phyloP scores from a whole-genome alignment of 768 basidiomycete genomes.

The Austroboletus eburneus region DNA sequence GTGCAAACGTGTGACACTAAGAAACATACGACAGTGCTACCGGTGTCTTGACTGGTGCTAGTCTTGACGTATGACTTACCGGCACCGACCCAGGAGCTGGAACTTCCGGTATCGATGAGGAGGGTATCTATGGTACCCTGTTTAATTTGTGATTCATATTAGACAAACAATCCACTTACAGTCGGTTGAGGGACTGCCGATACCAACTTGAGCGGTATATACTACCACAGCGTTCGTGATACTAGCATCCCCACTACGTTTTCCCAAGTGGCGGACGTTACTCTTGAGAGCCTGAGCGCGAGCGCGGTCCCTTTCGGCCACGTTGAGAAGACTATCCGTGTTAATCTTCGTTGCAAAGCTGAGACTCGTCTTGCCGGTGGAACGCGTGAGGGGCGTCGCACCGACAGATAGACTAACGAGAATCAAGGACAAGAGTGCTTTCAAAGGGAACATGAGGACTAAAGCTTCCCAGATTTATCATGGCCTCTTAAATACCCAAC shows the following conservation, averaged over 20 bases:
- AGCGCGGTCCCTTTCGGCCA: constrained; percentile 19
- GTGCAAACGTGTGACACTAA: too few species aligned
- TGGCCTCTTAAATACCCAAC: constrained; percentile 2
- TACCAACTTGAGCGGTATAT: not conserved
- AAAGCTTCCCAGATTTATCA: not conserved
- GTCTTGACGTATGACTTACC: constrained; percentile 10
- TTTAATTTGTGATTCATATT: not conserved
- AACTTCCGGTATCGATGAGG: constrained; percentile 30
- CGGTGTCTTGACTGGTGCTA: constrained; percentile 13
- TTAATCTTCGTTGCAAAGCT: constrained; percentile 12
- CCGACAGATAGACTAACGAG: constrained; percentile 9
- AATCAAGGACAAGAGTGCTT: constrained; percentile 7
- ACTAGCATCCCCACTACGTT: constrained; percentile 5
- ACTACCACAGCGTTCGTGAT: not conserved
- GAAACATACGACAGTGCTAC: constrained; percentile 17
- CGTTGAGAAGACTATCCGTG: not conserved
- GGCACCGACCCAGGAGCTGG: constrained; percentile 29
- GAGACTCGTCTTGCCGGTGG: constrained; percentile 9
- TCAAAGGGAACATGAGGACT: constrained; percentile 13
- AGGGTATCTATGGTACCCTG: constrained; percentile 5
- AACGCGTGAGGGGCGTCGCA: constrained; percentile 10
- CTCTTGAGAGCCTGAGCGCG: constrained; percentile 9
- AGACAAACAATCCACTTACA: constrained; percentile 16
- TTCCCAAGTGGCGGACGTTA: not conserved
- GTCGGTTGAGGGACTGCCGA: constrained; percentile 22